Evolutionary conservation across 2,329 filamentous ascomycete species (phyloP), one percentile per base, ranked within the genome.

Genomic region (Lanzia echinophila): DNA sequence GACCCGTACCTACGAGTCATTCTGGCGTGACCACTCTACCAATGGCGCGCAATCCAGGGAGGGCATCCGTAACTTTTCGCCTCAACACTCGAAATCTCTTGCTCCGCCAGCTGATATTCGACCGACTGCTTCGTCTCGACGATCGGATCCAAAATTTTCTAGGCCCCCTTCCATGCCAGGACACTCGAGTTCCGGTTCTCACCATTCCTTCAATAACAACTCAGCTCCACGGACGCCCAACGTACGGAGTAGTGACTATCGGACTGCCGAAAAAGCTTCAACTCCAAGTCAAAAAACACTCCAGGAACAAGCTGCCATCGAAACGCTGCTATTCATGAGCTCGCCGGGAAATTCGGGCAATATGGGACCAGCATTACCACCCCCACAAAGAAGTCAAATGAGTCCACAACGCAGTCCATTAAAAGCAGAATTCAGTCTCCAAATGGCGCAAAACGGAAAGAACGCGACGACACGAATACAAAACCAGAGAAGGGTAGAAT

Each of bases 321-420:
- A 91, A 65, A 86, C 87, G 0, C 71, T 94, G 22, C 74, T 92
- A 24, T 90, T 91, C 65, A 87, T 94, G 82, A 90, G 87, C 64
- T 88, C 85, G 58, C 87, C 87, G 0, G 84, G 84, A 15, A 87
- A 88, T 68, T 86, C 85, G 43, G 75, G 79, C 41, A 83, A 81
- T 56, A 69, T 84, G 62, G 81, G 81, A 58, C 79, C 79, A 56
- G 66, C 70, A 10, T 17, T 48, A 17, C 82, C 82, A 55, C 75
- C 79, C 3, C 62, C 69, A 12, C 69, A 72, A n/a, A 55, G 58
- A 38, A 60, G 48, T 20, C 63, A 64, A 50, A 54, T 19, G 6
- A 65, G 63, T 24, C 63, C 66, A 3, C 65, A 63, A 50, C 56
- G 62, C 11, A 69, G 67, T 47, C 67, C 67, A 22, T 47, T 69